Conservation (phyloP, 2,329 filamentous ascomycete species). For the Teratosphaeria viscida region DNA sequence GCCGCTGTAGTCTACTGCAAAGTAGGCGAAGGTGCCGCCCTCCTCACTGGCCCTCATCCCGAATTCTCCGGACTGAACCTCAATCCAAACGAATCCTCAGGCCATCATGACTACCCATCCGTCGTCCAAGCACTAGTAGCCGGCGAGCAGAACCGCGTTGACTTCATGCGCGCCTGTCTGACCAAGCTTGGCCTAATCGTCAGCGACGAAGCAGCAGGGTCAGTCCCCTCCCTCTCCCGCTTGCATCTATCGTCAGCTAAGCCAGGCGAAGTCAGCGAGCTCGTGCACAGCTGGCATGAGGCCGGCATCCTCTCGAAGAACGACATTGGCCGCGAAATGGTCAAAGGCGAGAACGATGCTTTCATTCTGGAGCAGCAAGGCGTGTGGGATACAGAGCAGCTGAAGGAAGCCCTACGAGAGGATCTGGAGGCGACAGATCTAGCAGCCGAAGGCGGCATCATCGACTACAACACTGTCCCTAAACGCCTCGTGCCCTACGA, state of each 20-base stretch:
- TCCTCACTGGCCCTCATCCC: conserved; percentile 83
- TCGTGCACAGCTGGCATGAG: conserved; percentile 57
- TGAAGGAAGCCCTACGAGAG: neutral
- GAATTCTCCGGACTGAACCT: conserved; percentile 85
- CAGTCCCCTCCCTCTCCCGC: conserved; percentile 66
- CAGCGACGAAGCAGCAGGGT: conserved; percentile 53
- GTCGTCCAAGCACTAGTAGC: conserved; percentile 57
- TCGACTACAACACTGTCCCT: conserved; percentile 63
- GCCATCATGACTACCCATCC: conserved; percentile 57
- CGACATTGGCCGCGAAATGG: conserved; percentile 54
- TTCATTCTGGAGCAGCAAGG: conserved; percentile 61
- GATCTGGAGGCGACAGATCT: neutral
- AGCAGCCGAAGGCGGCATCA: conserved; percentile 3
- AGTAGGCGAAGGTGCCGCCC: conserved; percentile 65
- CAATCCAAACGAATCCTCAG: conserved; percentile 47
- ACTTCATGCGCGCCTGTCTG: conserved; percentile 72
- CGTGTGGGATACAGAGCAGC: conserved; percentile 9
- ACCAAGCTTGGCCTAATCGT: conserved; percentile 72
- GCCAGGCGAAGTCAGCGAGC: conserved; percentile 53
- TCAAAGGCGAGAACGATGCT: conserved; percentile 71
- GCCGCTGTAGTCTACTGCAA: conserved; percentile 69
- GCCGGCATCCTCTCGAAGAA: conserved; percentile 47
- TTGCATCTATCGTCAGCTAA: conserved; percentile 69
- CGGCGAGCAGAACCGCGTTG: conserved; percentile 58
- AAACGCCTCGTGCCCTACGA: conserved; percentile 70